phyloP scores from a whole-genome alignment of 768 basidiomycete genomes.

The Xanthoconium stramineum region DNA sequence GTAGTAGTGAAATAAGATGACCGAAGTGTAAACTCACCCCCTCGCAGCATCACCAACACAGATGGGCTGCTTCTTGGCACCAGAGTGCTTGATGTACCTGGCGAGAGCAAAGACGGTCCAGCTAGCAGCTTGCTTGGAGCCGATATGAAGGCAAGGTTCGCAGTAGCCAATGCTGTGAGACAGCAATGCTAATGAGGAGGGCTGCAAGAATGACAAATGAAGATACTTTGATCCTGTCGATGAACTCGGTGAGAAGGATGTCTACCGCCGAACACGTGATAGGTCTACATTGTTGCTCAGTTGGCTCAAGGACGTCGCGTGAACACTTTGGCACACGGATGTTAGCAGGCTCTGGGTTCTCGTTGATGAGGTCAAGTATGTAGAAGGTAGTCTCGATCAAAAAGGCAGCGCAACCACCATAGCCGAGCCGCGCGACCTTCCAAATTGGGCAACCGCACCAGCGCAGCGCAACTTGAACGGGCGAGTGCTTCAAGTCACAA shows the following conservation, averaged over 20 bases:
- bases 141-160: constrained; percentile 32
- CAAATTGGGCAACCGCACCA: too few species aligned
- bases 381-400: constrained; percentile 82
- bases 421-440: too few species aligned
- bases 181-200: not conserved
- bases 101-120: constrained; percentile 32
- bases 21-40: constrained; percentile 29
- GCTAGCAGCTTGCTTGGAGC: constrained; percentile 28
- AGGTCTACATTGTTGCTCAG: constrained; percentile 63
- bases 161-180: constrained; percentile 34
- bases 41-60: constrained; percentile 36
- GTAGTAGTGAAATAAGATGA: constrained; percentile 4
- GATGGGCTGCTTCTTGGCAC: constrained; percentile 32
- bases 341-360: constrained; percentile 55
- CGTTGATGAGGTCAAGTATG: constrained; percentile 61
- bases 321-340: constrained; percentile 53
- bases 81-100: constrained; percentile 35
- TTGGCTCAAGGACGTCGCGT: constrained; percentile 45
- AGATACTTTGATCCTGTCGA: constrained; percentile 72
- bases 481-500: too few species aligned
- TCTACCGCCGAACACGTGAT: constrained; percentile 74
- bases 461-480: too few species aligned
- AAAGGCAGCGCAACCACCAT: too few species aligned
- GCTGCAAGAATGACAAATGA: not conserved
- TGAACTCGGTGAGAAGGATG: constrained; percentile 81